Evolutionary conservation across 2,329 filamentous ascomycete species (phyloP).

Genomic region (Sporothrix protearum): DNA sequence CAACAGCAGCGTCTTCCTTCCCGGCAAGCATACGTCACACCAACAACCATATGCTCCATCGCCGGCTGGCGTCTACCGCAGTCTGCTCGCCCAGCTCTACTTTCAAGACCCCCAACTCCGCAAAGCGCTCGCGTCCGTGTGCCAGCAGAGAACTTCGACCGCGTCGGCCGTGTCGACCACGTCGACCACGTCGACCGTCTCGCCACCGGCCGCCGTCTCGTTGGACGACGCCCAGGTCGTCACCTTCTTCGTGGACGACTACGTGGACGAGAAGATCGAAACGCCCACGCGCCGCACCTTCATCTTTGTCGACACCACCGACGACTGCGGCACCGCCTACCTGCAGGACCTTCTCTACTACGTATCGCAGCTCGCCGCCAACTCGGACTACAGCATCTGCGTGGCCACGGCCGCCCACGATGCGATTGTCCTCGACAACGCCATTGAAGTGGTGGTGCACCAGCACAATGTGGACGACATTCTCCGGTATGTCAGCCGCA

Average conservation of each 20-base stretch:
- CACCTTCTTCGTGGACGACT: slow-evolving; percentile 36
- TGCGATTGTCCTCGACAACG: slow-evolving; percentile 28
- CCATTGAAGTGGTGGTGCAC: slow-evolving; percentile 33
- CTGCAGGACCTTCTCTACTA: slow-evolving; percentile 33
- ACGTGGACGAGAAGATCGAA: slow-evolving; percentile 32
- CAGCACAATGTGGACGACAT: slow-evolving; percentile 36
- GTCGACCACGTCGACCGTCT: neutral
- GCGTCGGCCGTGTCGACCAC: too few relatives aligned
- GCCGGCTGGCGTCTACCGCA: slow-evolving; percentile 33
- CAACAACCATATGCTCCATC: slow-evolving; percentile 26
- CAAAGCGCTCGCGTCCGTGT: slow-evolving; percentile 28
- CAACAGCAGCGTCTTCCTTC: slow-evolving; percentile 28
- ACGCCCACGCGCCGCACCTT: slow-evolving; percentile 34
- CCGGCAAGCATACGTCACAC: slow-evolving; percentile 17
- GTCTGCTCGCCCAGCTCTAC: slow-evolving; percentile 34
- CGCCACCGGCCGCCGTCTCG: neutral
- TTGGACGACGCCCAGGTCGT: slow-evolving; percentile 34
- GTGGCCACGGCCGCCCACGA: slow-evolving; percentile 32
- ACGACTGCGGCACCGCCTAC: slow-evolving; percentile 31
- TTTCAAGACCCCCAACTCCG: slow-evolving; percentile 33
- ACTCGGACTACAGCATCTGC: slow-evolving; percentile 37
- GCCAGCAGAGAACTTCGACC: neutral
- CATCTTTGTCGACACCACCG: slow-evolving; percentile 35
- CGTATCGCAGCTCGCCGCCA: slow-evolving; percentile 33
- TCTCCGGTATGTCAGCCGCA: slow-evolving; percentile 34